Conservation (phyloP, 371 early-diverging fungal genomes). For the Apophysomyces sp. region DNA sequence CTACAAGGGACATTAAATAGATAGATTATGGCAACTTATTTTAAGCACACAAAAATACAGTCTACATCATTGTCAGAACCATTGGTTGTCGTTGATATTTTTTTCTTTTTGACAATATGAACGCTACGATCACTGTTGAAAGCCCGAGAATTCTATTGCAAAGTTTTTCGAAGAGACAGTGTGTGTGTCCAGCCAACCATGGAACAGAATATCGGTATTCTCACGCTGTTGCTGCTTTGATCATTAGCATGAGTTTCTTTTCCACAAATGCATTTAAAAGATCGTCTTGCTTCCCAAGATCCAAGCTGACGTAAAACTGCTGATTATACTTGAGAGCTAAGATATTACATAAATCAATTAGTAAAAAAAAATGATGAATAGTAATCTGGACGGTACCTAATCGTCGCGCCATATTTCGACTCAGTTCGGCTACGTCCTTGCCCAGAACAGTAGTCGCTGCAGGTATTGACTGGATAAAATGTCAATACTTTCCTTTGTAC, state of each 20-base stretch:
- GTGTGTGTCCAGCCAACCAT: no score
- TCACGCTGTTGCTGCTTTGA: no score
- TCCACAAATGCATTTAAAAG: conserved; percentile 45
- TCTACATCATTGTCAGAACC: no score
- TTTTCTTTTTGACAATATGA: no score
- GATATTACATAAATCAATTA: not conserved
- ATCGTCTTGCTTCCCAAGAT: conserved; percentile 35
- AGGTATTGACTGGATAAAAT: conserved; percentile 21
- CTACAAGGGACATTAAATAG: conserved; percentile 82
- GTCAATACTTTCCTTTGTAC: not conserved
- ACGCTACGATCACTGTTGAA: no score
- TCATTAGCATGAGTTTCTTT: conserved; percentile 40
- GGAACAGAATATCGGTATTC: no score
- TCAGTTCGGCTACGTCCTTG: conserved; percentile 39
- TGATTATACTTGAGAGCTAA: conserved; percentile 39
- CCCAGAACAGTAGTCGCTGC: conserved; percentile 49
- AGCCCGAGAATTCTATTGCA: no score
- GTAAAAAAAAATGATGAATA: no score
- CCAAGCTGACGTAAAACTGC: conserved; percentile 43
- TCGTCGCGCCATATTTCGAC: conserved; percentile 38
- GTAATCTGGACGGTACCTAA: conserved; percentile 24
- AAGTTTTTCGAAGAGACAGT: no score
- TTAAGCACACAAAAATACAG: no score
- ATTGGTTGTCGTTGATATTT: no score
- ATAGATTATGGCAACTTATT: no score